phyloP scores from a whole-genome alignment of 768 basidiomycete species.

The Boletellus sp. region DNA sequence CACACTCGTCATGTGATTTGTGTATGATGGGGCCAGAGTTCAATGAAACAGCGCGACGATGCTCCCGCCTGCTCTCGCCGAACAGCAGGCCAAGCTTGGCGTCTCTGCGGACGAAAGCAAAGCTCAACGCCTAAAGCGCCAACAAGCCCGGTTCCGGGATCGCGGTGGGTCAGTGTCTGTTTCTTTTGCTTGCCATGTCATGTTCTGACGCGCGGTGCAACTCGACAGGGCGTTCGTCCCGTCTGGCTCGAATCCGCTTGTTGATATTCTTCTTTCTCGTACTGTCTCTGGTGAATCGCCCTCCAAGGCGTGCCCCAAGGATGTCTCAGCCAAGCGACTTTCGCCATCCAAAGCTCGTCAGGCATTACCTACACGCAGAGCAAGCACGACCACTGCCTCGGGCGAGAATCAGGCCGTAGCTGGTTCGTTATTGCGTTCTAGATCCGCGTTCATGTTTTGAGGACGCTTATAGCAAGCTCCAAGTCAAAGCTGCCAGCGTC shows the following conservation, averaged over 20 bases:
- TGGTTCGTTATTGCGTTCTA: slow-evolving; percentile 9
- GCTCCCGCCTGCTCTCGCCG: slow-evolving; percentile 6
- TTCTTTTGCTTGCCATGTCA: neutral
- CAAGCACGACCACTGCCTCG: too few species aligned
- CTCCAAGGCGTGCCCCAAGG: slow-evolving; percentile 23
- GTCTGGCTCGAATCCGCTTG: slow-evolving; percentile 44
- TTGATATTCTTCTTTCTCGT: slow-evolving; percentile 51
- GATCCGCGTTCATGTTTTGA: neutral
- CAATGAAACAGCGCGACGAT: slow-evolving; percentile 7
- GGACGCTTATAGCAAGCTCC: slow-evolving; percentile 9
- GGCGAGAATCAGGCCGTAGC: slow-evolving; percentile 1
- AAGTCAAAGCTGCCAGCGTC: slow-evolving; percentile 7
- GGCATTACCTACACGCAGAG: neutral
- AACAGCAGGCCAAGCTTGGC: slow-evolving; percentile 23
- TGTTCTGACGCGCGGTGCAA: neutral
- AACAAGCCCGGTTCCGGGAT: slow-evolving; percentile 65
- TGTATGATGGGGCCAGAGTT: neutral
- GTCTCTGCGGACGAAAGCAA: slow-evolving; percentile 56
- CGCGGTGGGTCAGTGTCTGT: slow-evolving; percentile 52
- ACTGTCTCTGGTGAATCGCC: slow-evolving; percentile 48
- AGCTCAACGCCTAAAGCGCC: slow-evolving; percentile 55
- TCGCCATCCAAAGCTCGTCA: slow-evolving; percentile 3
- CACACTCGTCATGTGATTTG: too few species aligned
- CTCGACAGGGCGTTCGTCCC: slow-evolving; percentile 52
- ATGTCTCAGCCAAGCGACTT: neutral